Conservation (phyloP, 2,329 filamentous ascomycete species). For the Paramyrothecium roridum region DNA sequence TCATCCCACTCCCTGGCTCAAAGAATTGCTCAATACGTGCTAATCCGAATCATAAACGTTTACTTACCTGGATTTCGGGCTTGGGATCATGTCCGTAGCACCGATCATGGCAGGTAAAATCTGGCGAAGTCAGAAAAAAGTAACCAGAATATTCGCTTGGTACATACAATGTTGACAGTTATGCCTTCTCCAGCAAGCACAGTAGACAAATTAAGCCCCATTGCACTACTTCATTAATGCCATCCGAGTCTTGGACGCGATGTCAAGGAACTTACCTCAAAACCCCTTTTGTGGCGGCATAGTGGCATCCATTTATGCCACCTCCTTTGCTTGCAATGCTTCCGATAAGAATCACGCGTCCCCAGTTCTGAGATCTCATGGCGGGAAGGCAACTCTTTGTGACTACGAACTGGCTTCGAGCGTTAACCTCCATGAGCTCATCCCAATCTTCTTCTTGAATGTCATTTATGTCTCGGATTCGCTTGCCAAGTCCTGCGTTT, state of each 20-base stretch:
- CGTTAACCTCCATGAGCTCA: constrained; percentile 29
- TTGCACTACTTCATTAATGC: constrained; percentile 17
- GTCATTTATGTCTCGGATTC: constrained; percentile 27
- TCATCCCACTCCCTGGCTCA: constrained; percentile 16
- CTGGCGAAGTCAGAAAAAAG: constrained; percentile 7
- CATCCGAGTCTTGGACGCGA: no score
- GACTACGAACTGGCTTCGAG: constrained; percentile 29
- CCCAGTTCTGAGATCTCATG: constrained; percentile 28
- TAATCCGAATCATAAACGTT: no score
- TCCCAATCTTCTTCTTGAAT: constrained; percentile 33
- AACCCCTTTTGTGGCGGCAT: constrained; percentile 30
- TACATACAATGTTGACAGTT: constrained; percentile 24
- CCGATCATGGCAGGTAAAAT: constrained; percentile 33
- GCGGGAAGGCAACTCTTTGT: constrained; percentile 24
- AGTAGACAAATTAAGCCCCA: constrained; percentile 29
- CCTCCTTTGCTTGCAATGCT: constrained; percentile 29
- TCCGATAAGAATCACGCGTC: constrained; percentile 26
- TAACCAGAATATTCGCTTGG: neutral
- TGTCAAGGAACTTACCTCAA: constrained; percentile 9
- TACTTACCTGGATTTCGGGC: constrained; percentile 21
- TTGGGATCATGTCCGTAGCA: constrained; percentile 30
- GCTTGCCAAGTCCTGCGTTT: constrained; percentile 27
- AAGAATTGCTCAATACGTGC: no score
- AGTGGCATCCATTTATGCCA: constrained; percentile 30
- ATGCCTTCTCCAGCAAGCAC: constrained; percentile 26